These are phyloP conservation scores for Colletotrichum eremochloae DNA, from an alignment of 2,329 filamentous ascomycete genomes.

Conservation along the genomic window DNA sequence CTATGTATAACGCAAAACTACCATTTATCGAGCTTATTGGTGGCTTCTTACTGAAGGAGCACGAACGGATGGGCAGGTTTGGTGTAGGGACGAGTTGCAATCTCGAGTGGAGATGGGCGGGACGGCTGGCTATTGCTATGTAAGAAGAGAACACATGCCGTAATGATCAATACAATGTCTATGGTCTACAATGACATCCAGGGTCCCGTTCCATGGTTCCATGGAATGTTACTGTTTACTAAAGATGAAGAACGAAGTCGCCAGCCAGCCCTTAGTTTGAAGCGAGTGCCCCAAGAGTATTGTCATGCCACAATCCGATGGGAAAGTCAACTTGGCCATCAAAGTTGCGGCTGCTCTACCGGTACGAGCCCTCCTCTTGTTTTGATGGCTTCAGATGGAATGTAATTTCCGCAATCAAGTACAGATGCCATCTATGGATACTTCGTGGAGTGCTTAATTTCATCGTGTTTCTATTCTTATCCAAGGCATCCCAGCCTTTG, in stretches of 20 bases:
- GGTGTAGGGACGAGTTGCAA: conserved; percentile 6
- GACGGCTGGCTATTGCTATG: conserved; percentile 20
- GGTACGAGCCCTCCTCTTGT: not conserved
- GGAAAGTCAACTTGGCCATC: not conserved
- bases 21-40: conserved; percentile 31
- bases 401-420: not conserved
- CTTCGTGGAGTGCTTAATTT: not conserved
- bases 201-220: not conserved
- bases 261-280: no score
- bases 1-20: conserved; percentile 16
- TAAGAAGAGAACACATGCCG: conserved; percentile 1
- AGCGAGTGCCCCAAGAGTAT: not conserved
- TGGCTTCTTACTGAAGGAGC: conserved; percentile 1
- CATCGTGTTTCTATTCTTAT: not conserved
- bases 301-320: not conserved
- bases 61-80: not conserved
- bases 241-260: not conserved
- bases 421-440: not conserved
- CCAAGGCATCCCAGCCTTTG: not conserved
- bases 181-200: not conserved
- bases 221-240: not conserved
- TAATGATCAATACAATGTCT: not conserved
- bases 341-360: not conserved
- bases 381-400: not conserved
- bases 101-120: conserved; percentile 20